phyloP scores from a whole-genome alignment of 176 grass and related monocot species.

The Melocanna baccifera region DNA sequence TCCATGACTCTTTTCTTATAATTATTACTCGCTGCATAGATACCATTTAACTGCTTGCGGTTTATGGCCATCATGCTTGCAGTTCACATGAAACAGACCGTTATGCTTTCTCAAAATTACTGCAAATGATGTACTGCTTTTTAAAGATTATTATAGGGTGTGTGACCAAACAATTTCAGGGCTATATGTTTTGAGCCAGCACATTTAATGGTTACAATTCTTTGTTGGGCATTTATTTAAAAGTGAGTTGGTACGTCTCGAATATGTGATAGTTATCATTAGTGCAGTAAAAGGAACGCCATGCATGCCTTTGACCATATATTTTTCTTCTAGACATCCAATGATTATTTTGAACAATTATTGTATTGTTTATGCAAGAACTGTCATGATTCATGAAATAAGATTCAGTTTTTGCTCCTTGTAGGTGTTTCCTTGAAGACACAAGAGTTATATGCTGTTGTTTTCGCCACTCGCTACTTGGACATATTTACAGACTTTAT shows the following conservation, averaged over 20 bases:
- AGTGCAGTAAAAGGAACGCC: no score
- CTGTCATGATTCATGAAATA: not conserved
- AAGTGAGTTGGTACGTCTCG: not conserved
- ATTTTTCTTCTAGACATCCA: not conserved
- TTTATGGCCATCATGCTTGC: not conserved
- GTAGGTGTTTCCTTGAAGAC: conserved; percentile 77
- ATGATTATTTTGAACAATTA: not conserved
- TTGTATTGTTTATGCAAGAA: not conserved
- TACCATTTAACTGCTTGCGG: not conserved
- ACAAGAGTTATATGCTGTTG: conserved; percentile 76
- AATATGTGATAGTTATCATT: not conserved
- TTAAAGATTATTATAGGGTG: not conserved
- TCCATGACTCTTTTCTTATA: not conserved
- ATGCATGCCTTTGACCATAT: no score
- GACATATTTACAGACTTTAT: conserved; percentile 58
- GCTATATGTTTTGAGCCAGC: not conserved
- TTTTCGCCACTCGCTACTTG: conserved; percentile 69
- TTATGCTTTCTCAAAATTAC: not conserved
- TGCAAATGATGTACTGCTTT: not conserved
- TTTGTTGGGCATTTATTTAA: not conserved
- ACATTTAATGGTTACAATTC: not conserved
- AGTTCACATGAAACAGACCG: not conserved
- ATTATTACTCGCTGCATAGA: not conserved
- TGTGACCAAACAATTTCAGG: not conserved
- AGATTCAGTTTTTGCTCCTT: not conserved